Evolutionary conservation across 495 filamentous ascomycete species (phyloP).

Genomic region (Podospora comata): DNA sequence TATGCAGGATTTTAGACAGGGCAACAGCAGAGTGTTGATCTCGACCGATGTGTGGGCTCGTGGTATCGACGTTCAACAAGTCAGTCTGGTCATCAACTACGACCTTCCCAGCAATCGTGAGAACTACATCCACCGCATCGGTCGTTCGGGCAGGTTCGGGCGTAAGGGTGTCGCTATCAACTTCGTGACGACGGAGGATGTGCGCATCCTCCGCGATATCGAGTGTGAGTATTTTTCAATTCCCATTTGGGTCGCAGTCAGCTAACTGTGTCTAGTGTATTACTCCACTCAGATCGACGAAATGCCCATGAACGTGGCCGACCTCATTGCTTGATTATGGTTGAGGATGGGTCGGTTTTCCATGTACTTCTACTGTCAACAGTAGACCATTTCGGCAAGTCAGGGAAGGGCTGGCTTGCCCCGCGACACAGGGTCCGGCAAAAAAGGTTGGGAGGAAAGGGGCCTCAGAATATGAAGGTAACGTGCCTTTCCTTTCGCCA

Average conservation of each 20-base stretch:
- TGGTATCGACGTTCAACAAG: constrained; percentile 99
- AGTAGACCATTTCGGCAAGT: not conserved
- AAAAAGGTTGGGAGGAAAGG: constrained; percentile 20
- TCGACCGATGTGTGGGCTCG: constrained; percentile 95
- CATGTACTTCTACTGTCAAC: not conserved
- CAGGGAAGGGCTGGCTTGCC: not conserved
- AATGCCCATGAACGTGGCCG: constrained; percentile 84
- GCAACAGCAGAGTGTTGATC: constrained; percentile 95
- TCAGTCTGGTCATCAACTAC: constrained; percentile 99
- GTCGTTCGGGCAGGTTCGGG: constrained; percentile 97
- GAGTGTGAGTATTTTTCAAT: constrained; percentile 51
- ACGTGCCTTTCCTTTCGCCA: not conserved
- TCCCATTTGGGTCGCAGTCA: not conserved
- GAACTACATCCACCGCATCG: constrained; percentile 99
- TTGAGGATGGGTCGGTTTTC: not conserved
- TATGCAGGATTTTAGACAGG: constrained; percentile 99
- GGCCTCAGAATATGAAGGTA: constrained; percentile 17
- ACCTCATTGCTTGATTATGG: constrained; percentile 50
- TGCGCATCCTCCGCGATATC: constrained; percentile 98
- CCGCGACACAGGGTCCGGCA: constrained; percentile 5
- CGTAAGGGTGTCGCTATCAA: constrained; percentile 99
- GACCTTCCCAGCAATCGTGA: constrained; percentile 97
- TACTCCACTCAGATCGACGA: constrained; percentile 81
- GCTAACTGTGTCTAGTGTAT: constrained; percentile 48
- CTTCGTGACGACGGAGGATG: constrained; percentile 98